Evolutionary conservation across 2,329 filamentous ascomycete species (phyloP).

Genomic region (Xylariaceae sp.): DNA sequence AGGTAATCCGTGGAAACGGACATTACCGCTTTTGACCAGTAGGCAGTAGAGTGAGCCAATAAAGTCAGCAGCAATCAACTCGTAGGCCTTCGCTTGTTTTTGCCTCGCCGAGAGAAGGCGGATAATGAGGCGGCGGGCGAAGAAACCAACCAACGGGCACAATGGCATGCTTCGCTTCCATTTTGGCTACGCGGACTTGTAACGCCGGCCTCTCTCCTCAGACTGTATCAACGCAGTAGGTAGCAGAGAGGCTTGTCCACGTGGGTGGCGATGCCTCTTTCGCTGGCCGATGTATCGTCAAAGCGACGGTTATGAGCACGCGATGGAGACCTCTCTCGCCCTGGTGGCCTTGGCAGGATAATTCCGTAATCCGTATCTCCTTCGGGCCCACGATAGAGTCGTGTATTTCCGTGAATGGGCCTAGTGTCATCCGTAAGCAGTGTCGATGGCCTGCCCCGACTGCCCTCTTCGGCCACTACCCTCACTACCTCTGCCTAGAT

Average conservation of each 20-base stretch:
- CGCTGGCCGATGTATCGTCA: background rate
- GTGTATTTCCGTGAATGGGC: too few relatives aligned
- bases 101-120: background rate
- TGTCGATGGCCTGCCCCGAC: too few relatives aligned
- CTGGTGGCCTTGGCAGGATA: background rate
- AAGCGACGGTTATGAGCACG: background rate
- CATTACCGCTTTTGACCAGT: too few relatives aligned
- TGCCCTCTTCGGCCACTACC: too few relatives aligned
- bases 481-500: too few relatives aligned
- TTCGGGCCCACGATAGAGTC: background rate
- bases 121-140: conserved; percentile 3
- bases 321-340: background rate
- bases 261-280: background rate
- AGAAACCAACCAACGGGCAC: background rate
- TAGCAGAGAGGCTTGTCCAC: background rate
- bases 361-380: background rate
- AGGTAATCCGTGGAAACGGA: background rate
- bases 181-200: background rate
- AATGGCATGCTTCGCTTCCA: background rate
- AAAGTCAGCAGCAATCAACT: background rate
- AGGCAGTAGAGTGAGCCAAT: too few relatives aligned
- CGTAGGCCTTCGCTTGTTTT: conserved; percentile 2
- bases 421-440: too few relatives aligned
- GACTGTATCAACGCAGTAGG: too few relatives aligned
- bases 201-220: background rate